phyloP scores from a whole-genome alignment of 495 filamentous ascomycete species.

The Apodospora peruviana region DNA sequence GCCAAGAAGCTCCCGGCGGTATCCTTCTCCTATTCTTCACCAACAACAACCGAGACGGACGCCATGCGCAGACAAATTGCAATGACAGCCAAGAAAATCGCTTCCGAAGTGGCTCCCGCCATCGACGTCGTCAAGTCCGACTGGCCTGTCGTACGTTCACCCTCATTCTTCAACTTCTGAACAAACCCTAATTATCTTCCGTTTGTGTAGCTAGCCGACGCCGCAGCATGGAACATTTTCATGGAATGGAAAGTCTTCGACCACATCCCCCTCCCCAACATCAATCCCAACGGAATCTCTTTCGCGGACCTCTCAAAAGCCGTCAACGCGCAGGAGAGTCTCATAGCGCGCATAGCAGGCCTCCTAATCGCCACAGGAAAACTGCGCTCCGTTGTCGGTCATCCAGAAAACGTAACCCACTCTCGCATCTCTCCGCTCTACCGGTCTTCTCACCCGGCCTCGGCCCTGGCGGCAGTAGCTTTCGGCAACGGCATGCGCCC shows the following conservation, averaged over 20 bases:
- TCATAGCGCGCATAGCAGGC: conserved; percentile 21
- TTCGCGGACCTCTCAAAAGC: conserved; percentile 17
- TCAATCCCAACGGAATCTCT: conserved; percentile 14
- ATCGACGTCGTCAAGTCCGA: conserved; percentile 20
- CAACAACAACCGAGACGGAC: conserved; percentile 1
- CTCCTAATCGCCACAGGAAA: conserved; percentile 15
- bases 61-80: conserved; percentile 10
- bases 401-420: conserved; percentile 14
- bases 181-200: background rate
- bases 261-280: conserved; percentile 20
- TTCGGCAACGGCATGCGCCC: conserved; percentile 24
- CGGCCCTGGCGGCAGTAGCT: conserved; percentile 13
- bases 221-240: conserved; percentile 21
- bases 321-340: conserved; percentile 18
- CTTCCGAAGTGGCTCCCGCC: conserved; percentile 11
- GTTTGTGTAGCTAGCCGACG: conserved; percentile 18
- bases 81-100: conserved; percentile 14
- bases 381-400: conserved; percentile 5
- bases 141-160: conserved; percentile 16
- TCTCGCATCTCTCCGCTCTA: conserved; percentile 21
- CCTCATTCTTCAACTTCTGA: background rate
- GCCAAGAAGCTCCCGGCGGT: conserved; percentile 12
- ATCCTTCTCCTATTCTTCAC: background rate
- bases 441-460: conserved; percentile 8
- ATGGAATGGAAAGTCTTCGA: conserved; percentile 28